Conservation (phyloP, 1,284 basidiomycete species). For the Cutaneotrichosporon sp. region DNA sequence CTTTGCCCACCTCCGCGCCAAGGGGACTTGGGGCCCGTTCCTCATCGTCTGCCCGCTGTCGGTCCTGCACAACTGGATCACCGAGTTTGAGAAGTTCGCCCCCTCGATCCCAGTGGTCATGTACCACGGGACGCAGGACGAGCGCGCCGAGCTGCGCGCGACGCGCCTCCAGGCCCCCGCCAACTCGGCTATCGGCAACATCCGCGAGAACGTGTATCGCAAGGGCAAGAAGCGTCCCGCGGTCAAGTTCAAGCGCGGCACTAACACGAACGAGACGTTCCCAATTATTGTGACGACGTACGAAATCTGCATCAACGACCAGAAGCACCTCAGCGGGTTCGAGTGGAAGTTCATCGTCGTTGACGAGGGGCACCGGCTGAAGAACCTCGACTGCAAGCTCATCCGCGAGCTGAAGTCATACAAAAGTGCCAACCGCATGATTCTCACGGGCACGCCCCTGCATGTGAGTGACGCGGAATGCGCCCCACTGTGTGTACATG, state of each 20-base stretch:
- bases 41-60: slow-evolving; percentile 89
- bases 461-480: slow-evolving; percentile 62
- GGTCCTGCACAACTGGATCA: slow-evolving; percentile 87
- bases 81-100: slow-evolving; percentile 83
- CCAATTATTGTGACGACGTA: slow-evolving; percentile 77
- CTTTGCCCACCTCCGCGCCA: slow-evolving; percentile 80
- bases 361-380: slow-evolving; percentile 91
- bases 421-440: slow-evolving; percentile 79
- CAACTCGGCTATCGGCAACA: slow-evolving; percentile 29
- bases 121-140: slow-evolving; percentile 81
- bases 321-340: slow-evolving; percentile 65
- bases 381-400: slow-evolving; percentile 87
- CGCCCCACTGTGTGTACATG: background rate
- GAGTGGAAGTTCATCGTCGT: slow-evolving; percentile 91
- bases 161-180: slow-evolving; percentile 53
- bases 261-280: slow-evolving; percentile 44
- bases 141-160: slow-evolving; percentile 72
- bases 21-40: slow-evolving; percentile 74
- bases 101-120: slow-evolving; percentile 68
- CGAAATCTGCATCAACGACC: slow-evolving; percentile 88
- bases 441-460: slow-evolving; percentile 89
- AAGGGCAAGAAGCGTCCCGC: slow-evolving; percentile 30
- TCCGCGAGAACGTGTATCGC: slow-evolving; percentile 11
- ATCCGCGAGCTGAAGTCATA: slow-evolving; percentile 91
- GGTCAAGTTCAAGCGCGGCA: slow-evolving; percentile 12